These are phyloP conservation scores for Panicum hallii DNA, from an alignment of 202 grass and related monocot genomes.

Conservation along the genomic window DNA sequence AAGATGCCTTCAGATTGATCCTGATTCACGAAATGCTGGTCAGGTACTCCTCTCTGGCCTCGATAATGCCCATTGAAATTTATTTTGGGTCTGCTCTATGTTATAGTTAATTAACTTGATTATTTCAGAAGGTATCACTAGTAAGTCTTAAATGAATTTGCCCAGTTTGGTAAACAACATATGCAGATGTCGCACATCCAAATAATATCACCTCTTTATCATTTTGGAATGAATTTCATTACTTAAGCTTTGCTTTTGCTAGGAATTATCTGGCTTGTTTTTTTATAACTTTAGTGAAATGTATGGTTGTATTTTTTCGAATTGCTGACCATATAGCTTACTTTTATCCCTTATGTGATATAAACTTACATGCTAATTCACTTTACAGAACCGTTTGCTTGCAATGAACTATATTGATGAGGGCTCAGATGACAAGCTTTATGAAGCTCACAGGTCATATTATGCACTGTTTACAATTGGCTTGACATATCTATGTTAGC, in stretches of 20 bases:
- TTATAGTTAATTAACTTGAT: conserved; percentile 27
- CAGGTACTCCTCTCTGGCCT: conserved; percentile 66
- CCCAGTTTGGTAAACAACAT: conserved; percentile 25
- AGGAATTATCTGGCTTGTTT: conserved; percentile 9
- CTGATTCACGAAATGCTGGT: conserved; percentile 97
- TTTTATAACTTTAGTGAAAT: neutral
- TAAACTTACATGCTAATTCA: conserved; percentile 41
- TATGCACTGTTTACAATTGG: conserved; percentile 42
- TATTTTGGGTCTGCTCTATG: conserved; percentile 29
- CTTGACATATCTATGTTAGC: conserved; percentile 27
- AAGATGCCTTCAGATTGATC: conserved; percentile 94
- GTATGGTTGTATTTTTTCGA: conserved; percentile 1
- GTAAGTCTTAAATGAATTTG: conserved; percentile 18
- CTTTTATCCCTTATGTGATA: conserved; percentile 19
- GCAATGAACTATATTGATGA: conserved; percentile 99
- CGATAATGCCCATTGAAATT: conserved; percentile 24
- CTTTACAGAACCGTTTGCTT: conserved; percentile 92
- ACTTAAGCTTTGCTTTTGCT: conserved; percentile 10
- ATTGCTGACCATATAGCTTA: neutral
- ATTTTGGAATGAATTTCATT: conserved; percentile 8
- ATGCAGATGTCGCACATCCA: conserved; percentile 5
- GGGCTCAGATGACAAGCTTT: conserved; percentile 90
- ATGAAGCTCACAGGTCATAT: conserved; percentile 90
- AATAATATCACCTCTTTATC: conserved; percentile 18
- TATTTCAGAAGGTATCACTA: conserved; percentile 21